Percentiles rank a stretch among this genome's conserved stretches.
These are phyloP conservation scores for Tuber aestivum DNA, from an alignment of 495 filamentous ascomycete genomes.

Conservation along the genomic window DNA sequence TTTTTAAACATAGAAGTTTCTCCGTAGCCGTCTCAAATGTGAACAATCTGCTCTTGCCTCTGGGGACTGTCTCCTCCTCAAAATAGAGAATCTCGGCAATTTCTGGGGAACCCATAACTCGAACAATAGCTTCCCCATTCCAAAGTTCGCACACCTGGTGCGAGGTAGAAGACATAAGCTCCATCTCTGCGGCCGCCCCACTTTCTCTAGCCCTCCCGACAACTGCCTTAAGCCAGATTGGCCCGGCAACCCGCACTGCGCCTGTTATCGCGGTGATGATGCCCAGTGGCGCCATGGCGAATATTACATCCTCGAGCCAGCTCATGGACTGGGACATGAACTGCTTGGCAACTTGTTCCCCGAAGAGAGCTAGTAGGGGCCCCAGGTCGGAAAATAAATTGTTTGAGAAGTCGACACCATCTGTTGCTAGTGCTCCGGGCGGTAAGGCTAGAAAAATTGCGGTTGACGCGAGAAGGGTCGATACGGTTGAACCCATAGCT, in stretches of 20 bases:
- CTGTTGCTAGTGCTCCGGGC: background rate
- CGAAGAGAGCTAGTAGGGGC: slow-evolving; percentile 49
- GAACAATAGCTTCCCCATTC: slow-evolving; percentile 35
- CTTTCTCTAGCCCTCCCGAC: slow-evolving; percentile 48
- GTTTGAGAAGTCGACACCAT: slow-evolving; percentile 49
- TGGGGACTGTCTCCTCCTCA: background rate
- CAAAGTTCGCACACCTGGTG: slow-evolving; percentile 32
- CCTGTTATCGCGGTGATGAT: slow-evolving; percentile 53
- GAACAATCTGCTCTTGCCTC: background rate
- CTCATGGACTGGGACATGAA: slow-evolving; percentile 53
- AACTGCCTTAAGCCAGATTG: slow-evolving; percentile 50
- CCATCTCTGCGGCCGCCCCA: slow-evolving; percentile 12
- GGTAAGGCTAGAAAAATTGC: background rate
- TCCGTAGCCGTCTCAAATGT: background rate
- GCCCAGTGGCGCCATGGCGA: slow-evolving; percentile 53
- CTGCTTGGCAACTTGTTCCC: slow-evolving; percentile 55
- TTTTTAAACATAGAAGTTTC: background rate
- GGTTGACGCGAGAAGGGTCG: background rate
- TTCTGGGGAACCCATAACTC: slow-evolving; percentile 27
- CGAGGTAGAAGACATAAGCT: slow-evolving; percentile 29
- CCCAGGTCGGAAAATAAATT: slow-evolving; percentile 48
- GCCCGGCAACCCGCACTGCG: slow-evolving; percentile 53
- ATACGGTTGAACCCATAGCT: background rate
- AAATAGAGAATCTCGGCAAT: slow-evolving; percentile 29
- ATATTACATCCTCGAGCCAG: slow-evolving; percentile 51